These are phyloP conservation scores for Stachybotrys chlorohalonatus DNA, from an alignment of 2,329 filamentous ascomycete genomes.

Conservation along the genomic window DNA sequence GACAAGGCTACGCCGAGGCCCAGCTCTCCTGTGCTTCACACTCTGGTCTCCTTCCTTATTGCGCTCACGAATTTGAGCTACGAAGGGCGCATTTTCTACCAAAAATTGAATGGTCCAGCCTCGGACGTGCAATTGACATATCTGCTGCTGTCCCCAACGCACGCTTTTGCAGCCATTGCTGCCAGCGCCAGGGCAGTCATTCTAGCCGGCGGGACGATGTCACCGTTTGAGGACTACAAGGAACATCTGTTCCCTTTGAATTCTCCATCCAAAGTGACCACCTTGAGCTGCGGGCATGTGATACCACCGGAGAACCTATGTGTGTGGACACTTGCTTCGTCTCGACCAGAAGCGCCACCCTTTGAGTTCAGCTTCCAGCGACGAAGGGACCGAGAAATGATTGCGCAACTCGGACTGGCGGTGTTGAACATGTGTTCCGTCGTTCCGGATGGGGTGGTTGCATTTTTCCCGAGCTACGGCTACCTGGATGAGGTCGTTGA, in stretches of 20 bases:
- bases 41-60: constrained; percentile 55
- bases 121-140: constrained; percentile 63
- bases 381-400: constrained; percentile 59
- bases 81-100: constrained; percentile 58
- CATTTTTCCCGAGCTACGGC: constrained; percentile 93
- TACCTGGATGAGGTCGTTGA: constrained; percentile 70
- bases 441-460: constrained; percentile 82
- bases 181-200: constrained; percentile 79
- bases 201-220: constrained; percentile 94
- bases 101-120: constrained; percentile 28
- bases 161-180: constrained; percentile 83
- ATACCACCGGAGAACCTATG: constrained; percentile 76
- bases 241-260: constrained; percentile 78
- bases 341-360: constrained; percentile 29
- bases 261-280: constrained; percentile 53
- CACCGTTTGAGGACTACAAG: constrained; percentile 85
- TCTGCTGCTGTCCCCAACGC: constrained; percentile 80
- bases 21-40: constrained; percentile 43
- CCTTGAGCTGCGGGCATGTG: constrained; percentile 88
- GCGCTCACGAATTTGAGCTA: constrained; percentile 79
- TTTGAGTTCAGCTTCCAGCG: constrained; percentile 88
- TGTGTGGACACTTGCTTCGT: constrained; percentile 58
- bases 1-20: constrained; percentile 12
- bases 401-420: constrained; percentile 64
- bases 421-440: constrained; percentile 62